These are phyloP conservation scores for Auricularia cornea DNA, from an alignment of 768 basidiomycete genomes.

Conservation along the genomic window DNA sequence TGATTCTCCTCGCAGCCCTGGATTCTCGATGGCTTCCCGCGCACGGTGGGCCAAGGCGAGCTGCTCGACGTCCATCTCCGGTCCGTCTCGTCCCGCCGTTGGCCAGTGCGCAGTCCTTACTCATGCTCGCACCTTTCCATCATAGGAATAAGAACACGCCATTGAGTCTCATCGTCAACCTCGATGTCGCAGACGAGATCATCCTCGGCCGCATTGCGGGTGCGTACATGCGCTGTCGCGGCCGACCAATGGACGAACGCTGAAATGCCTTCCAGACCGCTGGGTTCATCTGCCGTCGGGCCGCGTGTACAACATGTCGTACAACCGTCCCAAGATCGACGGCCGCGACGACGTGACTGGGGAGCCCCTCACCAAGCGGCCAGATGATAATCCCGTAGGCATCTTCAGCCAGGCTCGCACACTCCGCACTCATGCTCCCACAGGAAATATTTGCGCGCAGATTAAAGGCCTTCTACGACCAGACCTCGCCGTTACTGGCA, in stretches of 20 bases:
- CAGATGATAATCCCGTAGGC: slow-evolving; percentile 83
- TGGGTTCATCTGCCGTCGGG: slow-evolving; percentile 87
- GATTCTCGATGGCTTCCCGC: slow-evolving; percentile 90
- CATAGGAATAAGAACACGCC: slow-evolving; percentile 53
- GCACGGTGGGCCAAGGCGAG: slow-evolving; percentile 76
- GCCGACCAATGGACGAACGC: too few species aligned
- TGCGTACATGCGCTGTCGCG: slow-evolving; percentile 4
- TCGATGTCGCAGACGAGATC: slow-evolving; percentile 81
- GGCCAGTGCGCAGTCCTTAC: not conserved
- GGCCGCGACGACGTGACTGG: slow-evolving; percentile 83
- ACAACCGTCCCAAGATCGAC: slow-evolving; percentile 72
- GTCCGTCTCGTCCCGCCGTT: slow-evolving; percentile 26
- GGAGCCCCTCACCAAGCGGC: slow-evolving; percentile 77
- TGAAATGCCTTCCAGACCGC: slow-evolving; percentile 40
- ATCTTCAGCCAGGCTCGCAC: not conserved
- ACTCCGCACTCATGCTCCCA: slow-evolving; percentile 4
- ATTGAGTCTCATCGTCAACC: slow-evolving; percentile 73
- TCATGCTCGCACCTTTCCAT: not conserved
- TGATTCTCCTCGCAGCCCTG: slow-evolving; percentile 49
- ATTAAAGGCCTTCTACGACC: slow-evolving; percentile 64
- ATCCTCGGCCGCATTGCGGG: slow-evolving; percentile 75
- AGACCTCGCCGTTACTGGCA: slow-evolving; percentile 72
- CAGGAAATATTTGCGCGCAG: slow-evolving; percentile 76
- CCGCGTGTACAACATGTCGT: slow-evolving; percentile 82
- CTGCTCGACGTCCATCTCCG: slow-evolving; percentile 69